Percentiles rank a stretch among this genome's conserved stretches.
These are phyloP conservation scores for Cercis canadensis DNA, from an alignment of 306 rosid species.

Conservation along the genomic window DNA sequence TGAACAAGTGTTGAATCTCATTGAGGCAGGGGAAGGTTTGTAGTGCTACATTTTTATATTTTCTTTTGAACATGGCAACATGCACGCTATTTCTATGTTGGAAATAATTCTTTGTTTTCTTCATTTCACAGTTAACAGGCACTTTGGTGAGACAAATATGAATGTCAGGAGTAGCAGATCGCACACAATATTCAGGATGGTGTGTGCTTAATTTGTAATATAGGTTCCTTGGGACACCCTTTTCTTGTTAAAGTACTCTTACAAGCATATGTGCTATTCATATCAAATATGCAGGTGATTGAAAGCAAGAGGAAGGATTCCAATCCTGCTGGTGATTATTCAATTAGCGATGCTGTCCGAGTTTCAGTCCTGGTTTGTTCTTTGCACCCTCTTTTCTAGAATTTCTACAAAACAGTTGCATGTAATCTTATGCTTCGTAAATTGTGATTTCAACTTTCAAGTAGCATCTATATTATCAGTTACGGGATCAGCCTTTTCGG, in stretches of 20 bases:
- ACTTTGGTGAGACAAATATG: constrained; percentile 97
- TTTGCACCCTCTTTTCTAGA: constrained; percentile 21
- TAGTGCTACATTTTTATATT: constrained; percentile 18
- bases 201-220: constrained; percentile 32
- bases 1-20: constrained; percentile 80
- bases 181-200: constrained; percentile 98
- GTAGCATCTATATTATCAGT: not conserved
- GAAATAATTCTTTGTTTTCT: constrained; percentile 23
- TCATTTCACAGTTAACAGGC: constrained; percentile 76
- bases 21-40: constrained; percentile 90
- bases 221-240: not conserved
- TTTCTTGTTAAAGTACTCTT: not conserved
- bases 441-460: constrained; percentile 1
- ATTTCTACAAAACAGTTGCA: constrained; percentile 23
- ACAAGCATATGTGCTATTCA: not conserved
- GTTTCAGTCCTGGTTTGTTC: constrained; percentile 92
- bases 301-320: constrained; percentile 90
- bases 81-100: constrained; percentile 31
- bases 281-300: constrained; percentile 64
- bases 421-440: not conserved
- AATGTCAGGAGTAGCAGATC: constrained; percentile 95
- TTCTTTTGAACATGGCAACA: constrained; percentile 16
- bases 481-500: not conserved
- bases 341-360: constrained; percentile 70
- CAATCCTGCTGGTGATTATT: constrained; percentile 47